Percentiles rank a stretch among this genome's conserved stretches.
Evolutionary conservation across 306 rosid species (phyloP).

Genomic region (Albizia julibrissin): DNA sequence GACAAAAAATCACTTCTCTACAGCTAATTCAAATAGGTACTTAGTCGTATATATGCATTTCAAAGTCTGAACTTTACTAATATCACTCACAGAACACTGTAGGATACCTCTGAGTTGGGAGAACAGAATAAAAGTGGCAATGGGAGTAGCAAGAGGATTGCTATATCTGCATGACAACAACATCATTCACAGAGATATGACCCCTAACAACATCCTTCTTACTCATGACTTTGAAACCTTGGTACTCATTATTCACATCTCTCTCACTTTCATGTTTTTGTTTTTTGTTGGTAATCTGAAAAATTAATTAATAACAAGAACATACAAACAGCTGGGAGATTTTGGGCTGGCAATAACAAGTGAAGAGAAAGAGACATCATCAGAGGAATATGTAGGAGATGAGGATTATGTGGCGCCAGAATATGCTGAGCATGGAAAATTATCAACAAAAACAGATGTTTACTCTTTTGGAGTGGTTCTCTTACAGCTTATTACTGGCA

Average conservation of each 20-base stretch:
- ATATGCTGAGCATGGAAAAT: slow-evolving; percentile 73
- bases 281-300: background rate
- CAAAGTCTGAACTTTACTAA: background rate
- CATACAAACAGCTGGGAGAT: slow-evolving; percentile 64
- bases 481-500: slow-evolving; percentile 75
- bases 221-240: slow-evolving; percentile 68
- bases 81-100: slow-evolving; percentile 44
- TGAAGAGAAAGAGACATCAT: background rate
- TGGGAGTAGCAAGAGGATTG: slow-evolving; percentile 74
- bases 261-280: background rate
- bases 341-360: slow-evolving; percentile 65
- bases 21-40: no score
- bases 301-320: background rate
- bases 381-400: slow-evolving; percentile 54
- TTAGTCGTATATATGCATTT: no score
- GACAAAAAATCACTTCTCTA: no score
- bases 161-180: slow-evolving; percentile 66
- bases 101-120: slow-evolving; percentile 60
- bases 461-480: slow-evolving; percentile 80
- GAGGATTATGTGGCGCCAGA: slow-evolving; percentile 86
- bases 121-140: slow-evolving; percentile 68
- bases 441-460: slow-evolving; percentile 80
- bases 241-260: slow-evolving; percentile 41
- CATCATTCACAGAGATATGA: slow-evolving; percentile 80
- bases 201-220: slow-evolving; percentile 76